These are phyloP conservation scores for Xylaria venustula DNA, from an alignment of 495 filamentous ascomycete species.

Conservation along the genomic window DNA sequence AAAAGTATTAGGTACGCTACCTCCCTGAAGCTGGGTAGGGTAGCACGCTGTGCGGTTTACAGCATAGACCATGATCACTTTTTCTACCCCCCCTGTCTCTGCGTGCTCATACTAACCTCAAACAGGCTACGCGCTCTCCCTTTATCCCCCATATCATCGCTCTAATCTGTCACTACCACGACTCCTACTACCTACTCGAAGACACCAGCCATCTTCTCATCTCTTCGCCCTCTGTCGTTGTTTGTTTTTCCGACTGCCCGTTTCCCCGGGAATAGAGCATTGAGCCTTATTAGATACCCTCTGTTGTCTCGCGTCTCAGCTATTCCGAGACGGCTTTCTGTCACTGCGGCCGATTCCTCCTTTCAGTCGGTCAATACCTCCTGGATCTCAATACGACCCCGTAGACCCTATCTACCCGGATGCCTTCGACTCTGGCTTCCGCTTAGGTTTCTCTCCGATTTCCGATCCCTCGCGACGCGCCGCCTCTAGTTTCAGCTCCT, in stretches of 20 bases:
- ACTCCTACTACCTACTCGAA: conserved; percentile 10
- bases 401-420: conserved; percentile 22
- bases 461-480: conserved; percentile 20
- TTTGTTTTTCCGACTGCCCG: conserved; percentile 9
- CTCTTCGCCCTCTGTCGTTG: conserved; percentile 8
- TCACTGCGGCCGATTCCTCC: conserved; percentile 6
- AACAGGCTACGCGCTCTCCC: conserved; percentile 25
- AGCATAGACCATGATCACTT: conserved; percentile 3
- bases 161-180: conserved; percentile 13
- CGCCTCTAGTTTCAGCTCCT: conserved; percentile 15
- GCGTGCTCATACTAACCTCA: conserved; percentile 13
- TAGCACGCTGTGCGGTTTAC: too few relatives aligned
- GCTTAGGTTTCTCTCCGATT: conserved; percentile 18
- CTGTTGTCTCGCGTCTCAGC: conserved; percentile 8
- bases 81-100: conserved; percentile 6
- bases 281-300: conserved; percentile 15
- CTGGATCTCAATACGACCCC: conserved; percentile 8
- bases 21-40: too few relatives aligned
- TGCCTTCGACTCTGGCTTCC: conserved; percentile 27
- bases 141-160: conserved; percentile 26
- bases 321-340: conserved; percentile 13
- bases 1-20: too few relatives aligned
- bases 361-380: conserved; percentile 15
- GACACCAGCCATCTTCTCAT: conserved; percentile 16
- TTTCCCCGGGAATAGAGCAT: conserved; percentile 3